A percentile compares a stretch with the other conserved stretches of the same genome.
These are phyloP conservation scores for Talaromyces thailandensis DNA, from an alignment of 495 filamentous ascomycete genomes.

Conservation along the genomic window DNA sequence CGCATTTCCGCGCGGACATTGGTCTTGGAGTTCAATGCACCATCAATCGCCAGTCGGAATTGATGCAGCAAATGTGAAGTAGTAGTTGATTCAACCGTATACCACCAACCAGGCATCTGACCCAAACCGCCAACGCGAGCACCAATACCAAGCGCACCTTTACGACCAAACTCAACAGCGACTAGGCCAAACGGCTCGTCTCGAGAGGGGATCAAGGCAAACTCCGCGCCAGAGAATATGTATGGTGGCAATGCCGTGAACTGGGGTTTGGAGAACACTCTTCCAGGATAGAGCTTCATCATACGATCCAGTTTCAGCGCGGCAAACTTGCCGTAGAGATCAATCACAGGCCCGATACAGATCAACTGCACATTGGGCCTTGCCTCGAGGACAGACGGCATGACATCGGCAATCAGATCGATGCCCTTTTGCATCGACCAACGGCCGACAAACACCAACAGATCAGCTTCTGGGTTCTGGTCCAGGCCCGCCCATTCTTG, in stretches of 20 bases:
- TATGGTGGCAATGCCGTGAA: constrained; percentile 67
- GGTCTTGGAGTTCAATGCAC: constrained; percentile 52
- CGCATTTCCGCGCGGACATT: constrained; percentile 59
- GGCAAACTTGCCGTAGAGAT: constrained; percentile 72
- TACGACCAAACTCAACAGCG: constrained; percentile 71
- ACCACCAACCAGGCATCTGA: constrained; percentile 73
- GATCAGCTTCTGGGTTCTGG: constrained; percentile 56
- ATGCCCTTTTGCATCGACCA: constrained; percentile 77
- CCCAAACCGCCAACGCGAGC: constrained; percentile 59
- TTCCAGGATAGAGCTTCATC: constrained; percentile 68
- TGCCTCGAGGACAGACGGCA: constrained; percentile 62
- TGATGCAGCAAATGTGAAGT: constrained; percentile 63
- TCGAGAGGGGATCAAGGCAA: constrained; percentile 69
- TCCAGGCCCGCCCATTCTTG: constrained; percentile 71
- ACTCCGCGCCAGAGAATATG: constrained; percentile 72
- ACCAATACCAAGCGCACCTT: constrained; percentile 68
- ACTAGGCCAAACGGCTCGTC: constrained; percentile 80
- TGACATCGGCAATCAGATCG: constrained; percentile 69
- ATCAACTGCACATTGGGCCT: constrained; percentile 60
- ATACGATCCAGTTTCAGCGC: constrained; percentile 62
- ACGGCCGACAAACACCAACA: constrained; percentile 70
- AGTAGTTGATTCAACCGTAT: constrained; percentile 60
- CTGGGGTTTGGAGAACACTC: constrained; percentile 69
- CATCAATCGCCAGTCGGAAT: constrained; percentile 60
- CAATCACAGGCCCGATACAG: constrained; percentile 65